phyloP scores from a whole-genome alignment of 163 green algal species.

The Coccomyxa subellipsoidea region DNA sequence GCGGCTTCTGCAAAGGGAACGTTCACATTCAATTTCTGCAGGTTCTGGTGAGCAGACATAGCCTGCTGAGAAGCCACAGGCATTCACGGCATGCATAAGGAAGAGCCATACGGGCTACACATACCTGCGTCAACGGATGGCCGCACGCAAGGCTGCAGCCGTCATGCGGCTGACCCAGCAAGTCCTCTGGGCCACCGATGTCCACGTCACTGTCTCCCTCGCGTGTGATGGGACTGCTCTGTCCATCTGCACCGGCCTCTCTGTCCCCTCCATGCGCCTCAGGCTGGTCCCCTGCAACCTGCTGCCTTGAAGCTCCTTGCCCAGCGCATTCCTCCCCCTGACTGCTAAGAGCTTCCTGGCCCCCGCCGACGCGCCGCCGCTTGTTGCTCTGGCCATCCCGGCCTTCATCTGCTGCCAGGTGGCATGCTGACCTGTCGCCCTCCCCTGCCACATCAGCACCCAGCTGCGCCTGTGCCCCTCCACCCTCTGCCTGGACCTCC shows the following conservation, averaged over 20 bases:
- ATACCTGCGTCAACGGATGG: no score
- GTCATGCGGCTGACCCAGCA: not conserved
- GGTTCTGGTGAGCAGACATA: no score
- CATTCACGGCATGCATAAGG: no score
- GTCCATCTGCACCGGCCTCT: no score
- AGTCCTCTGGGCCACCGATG: not conserved
- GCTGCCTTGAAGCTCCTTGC: not conserved
- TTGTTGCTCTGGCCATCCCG: not conserved
- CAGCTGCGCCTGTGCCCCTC: not conserved
- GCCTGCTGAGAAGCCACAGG: no score
- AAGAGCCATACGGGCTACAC: no score
- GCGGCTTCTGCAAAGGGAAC: no score
- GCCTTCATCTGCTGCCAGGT: not conserved
- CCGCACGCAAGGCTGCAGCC: not conserved
- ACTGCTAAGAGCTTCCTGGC: not conserved
- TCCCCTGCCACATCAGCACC: not conserved
- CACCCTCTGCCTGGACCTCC: not conserved
- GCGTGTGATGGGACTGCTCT: not conserved
- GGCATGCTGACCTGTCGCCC: not conserved
- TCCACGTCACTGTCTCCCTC: not conserved
- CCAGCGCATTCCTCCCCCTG: not conserved
- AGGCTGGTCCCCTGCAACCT: not conserved
- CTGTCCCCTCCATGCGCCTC: not conserved
- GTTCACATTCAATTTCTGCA: no score
- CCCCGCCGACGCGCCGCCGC: no score